Conservation (phyloP, 2,329 filamentous ascomycete species). For the Beauveria rudraprayagi region DNA sequence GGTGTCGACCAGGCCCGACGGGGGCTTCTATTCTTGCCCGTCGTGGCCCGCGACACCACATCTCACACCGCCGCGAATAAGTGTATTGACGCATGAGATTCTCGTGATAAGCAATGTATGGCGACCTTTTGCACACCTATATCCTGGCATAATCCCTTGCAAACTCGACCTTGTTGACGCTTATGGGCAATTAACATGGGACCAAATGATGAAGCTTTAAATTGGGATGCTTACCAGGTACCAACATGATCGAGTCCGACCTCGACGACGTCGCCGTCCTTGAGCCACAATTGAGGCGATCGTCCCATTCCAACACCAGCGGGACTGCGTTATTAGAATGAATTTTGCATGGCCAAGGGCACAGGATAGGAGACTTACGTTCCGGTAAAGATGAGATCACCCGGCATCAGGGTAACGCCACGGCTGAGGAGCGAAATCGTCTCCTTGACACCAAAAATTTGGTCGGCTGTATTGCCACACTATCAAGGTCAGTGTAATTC, state of each 20-base stretch:
- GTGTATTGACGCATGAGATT: conserved; percentile 10
- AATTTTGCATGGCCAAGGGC: background rate
- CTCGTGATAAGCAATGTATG: conserved; percentile 6
- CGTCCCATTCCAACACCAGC: conserved; percentile 64
- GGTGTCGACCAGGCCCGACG: conserved; percentile 6
- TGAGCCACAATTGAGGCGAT: conserved; percentile 58
- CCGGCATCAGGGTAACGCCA: conserved; percentile 54
- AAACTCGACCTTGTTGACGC: conserved; percentile 27
- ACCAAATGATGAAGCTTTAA: background rate
- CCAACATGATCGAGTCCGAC: conserved; percentile 61
- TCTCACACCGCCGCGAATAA: conserved; percentile 9
- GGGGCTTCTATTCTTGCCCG: conserved; percentile 12
- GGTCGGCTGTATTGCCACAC: conserved; percentile 49
- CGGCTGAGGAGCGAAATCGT: conserved; percentile 52
- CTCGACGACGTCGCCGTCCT: conserved; percentile 62
- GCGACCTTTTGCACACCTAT: background rate
- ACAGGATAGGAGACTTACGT: conserved; percentile 34
- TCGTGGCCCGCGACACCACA: conserved; percentile 7
- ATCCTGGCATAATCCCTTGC: conserved; percentile 20
- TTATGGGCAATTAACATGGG: conserved; percentile 13
- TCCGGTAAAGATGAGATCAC: conserved; percentile 59
- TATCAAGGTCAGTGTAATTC: conserved; percentile 15
- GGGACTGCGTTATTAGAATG: conserved; percentile 34
- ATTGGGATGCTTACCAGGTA: conserved; percentile 31
- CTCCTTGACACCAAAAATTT: conserved; percentile 55